Conservation (phyloP, 805 yeast genomes). For the Sugiyamaella floridensis region DNA sequence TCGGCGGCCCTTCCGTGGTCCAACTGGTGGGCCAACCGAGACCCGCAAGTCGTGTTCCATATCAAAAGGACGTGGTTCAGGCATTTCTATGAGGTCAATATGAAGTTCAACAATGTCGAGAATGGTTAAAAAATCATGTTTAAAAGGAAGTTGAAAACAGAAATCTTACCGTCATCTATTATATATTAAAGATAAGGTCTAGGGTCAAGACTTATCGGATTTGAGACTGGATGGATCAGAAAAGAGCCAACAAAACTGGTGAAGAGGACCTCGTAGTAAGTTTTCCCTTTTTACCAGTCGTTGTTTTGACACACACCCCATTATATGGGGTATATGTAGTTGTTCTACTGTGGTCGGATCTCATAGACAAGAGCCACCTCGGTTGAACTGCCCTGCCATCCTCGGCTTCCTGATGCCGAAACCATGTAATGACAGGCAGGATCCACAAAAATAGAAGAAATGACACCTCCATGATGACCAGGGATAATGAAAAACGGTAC, state of each 20-base stretch:
- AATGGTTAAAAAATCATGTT: neutral
- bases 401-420: slow-evolving; percentile 89
- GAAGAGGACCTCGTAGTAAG: no score
- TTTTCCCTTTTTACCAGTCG: no score
- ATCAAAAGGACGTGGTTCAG: neutral
- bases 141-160: neutral
- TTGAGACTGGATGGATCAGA: no score
- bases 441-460: slow-evolving; percentile 73
- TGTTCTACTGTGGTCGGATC: slow-evolving; percentile 31
- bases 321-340: no score
- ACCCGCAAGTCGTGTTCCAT: neutral
- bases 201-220: no score
- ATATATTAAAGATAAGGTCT: no score
- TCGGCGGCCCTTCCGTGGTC: slow-evolving; percentile 6
- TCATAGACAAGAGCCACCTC: slow-evolving; percentile 81
- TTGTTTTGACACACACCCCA: no score
- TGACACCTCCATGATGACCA: slow-evolving; percentile 91
- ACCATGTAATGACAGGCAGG: slow-evolving; percentile 83
- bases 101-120: no score
- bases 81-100: neutral
- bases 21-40: neutral
- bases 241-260: no score
- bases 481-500: slow-evolving; percentile 86
- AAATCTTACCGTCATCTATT: neutral
- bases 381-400: slow-evolving; percentile 82